Evolutionary conservation across 2,329 filamentous ascomycete species (phyloP), one percentile per base, ranked within the genome.

Genomic region (Exophiala alcalophila): DNA sequence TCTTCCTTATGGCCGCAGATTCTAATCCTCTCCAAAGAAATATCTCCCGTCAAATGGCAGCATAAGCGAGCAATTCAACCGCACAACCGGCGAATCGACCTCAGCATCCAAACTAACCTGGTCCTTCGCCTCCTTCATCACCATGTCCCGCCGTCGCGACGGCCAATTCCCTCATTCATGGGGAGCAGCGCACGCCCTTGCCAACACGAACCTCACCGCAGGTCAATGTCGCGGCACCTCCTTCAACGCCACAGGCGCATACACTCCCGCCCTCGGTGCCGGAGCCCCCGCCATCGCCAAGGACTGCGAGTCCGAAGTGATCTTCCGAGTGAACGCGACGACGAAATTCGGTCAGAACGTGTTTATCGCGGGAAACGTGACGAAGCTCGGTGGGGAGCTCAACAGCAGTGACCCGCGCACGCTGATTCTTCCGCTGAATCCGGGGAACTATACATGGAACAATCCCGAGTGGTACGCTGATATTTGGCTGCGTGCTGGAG

Each of bases 341-440:
- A 52, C 53, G 1, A 12, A 27, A 4, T 40, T 41, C 12, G 51
- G 83, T 3, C 72, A 87, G 60, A 79, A 72, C 6, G 71, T 89
- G 57, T 84, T 80, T 60, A 61, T 89, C 9, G 70, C 75, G 0
- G 84, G 84, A 12, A 78, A 73, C 41, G 70, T 73, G 33, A 56
- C 69, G 1, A 66, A 73, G 20, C 73, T 89, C 5, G 83, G 83
- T 5, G 42, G 44, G 10, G 33, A 21, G 4, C 20, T 53, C 7
- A 37, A 44, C 19, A 32, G 33, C 21, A 15, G 28, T 3, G 30
- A 47, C 26, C 26, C 41, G 14, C n/a, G 9, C 6, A 31, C 18
- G 3, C 30, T 50, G 14, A 47, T 47, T 27, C 24, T 49, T 11
- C 49, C 40, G 2, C 23, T 48, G 7, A 40, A 41, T 19, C 32